Evolutionary conservation across 805 yeast species (phyloP).

Genomic region (Sugiyamaella chiloensis): DNA sequence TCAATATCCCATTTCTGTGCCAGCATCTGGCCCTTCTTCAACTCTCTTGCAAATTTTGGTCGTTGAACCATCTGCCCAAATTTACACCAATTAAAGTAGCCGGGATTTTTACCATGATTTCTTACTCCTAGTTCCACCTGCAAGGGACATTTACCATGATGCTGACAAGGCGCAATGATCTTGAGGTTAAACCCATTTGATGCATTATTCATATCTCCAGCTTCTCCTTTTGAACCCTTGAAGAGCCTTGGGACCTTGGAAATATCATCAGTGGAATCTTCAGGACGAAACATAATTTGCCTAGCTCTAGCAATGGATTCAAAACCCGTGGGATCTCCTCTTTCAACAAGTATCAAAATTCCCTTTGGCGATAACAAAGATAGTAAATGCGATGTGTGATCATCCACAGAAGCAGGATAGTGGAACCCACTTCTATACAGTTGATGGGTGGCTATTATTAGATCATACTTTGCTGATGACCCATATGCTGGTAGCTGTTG

Average conservation of each 20-base stretch:
- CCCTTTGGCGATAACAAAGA: conserved; percentile 73
- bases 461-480: conserved; percentile 57
- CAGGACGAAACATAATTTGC: conserved; percentile 87
- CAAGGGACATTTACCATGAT: conserved; percentile 81
- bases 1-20: conserved; percentile 61
- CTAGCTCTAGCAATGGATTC: conserved; percentile 88
- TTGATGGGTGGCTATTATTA: conserved; percentile 81
- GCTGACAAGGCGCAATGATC: conserved; percentile 86
- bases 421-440: conserved; percentile 55
- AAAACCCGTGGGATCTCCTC: conserved; percentile 88
- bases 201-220: background rate
- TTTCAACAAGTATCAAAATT: conserved; percentile 70
- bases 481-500: conserved; percentile 46
- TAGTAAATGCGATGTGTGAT: conserved; percentile 56
- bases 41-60: conserved; percentile 76
- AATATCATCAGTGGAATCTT: conserved; percentile 28
- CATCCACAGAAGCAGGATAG: conserved; percentile 74
- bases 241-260: conserved; percentile 25
- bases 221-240: conserved; percentile 13
- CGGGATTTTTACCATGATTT: conserved; percentile 17
- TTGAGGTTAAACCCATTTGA: conserved; percentile 50
- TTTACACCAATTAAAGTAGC: conserved; percentile 63
- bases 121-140: conserved; percentile 59
- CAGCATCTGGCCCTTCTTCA: conserved; percentile 75
- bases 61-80: conserved; percentile 68